A percentile compares a stretch with the other conserved stretches of the same genome.
Conservation (phyloP, 768 basidiomycete genomes). For the Hygrophorus russula region DNA sequence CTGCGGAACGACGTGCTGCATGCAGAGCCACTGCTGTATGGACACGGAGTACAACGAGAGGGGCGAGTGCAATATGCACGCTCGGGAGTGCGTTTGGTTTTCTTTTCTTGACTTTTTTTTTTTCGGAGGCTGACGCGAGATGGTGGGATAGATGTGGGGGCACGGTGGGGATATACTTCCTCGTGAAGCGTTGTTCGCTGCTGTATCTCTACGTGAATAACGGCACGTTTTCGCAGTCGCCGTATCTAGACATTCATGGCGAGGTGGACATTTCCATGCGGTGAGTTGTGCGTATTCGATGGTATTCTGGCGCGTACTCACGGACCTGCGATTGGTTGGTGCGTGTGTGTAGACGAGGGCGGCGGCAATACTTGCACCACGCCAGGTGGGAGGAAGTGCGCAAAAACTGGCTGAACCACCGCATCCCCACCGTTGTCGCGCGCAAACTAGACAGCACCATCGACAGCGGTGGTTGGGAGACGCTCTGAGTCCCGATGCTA, state of each 20-base stretch:
- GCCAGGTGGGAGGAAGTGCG: slow-evolving; percentile 87
- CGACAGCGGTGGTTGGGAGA: slow-evolving; percentile 93
- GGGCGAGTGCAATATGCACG: slow-evolving; percentile 95
- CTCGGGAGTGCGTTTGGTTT: slow-evolving; percentile 64
- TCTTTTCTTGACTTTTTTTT: slow-evolving; percentile 2
- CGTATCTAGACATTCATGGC: slow-evolving; percentile 90
- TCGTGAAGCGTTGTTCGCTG: slow-evolving; percentile 85
- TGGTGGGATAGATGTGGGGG: slow-evolving; percentile 82
- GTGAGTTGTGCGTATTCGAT: slow-evolving; percentile 30
- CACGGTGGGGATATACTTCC: slow-evolving; percentile 78
- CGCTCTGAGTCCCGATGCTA: slow-evolving; percentile 34
- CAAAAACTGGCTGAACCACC: slow-evolving; percentile 83
- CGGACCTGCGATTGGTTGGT: too few species aligned
- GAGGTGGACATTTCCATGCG: slow-evolving; percentile 90
- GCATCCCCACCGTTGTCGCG: slow-evolving; percentile 83
- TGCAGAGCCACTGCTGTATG: slow-evolving; percentile 87
- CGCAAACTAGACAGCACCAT: slow-evolving; percentile 79
- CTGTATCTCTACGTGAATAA: slow-evolving; percentile 81
- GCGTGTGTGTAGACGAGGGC: slow-evolving; percentile 52
- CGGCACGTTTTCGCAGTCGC: slow-evolving; percentile 81
- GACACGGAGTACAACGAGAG: slow-evolving; percentile 52
- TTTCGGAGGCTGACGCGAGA: slow-evolving; percentile 2
- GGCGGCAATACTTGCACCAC: slow-evolving; percentile 77
- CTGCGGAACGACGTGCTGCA: slow-evolving; percentile 80
- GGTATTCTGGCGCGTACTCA: slow-evolving; percentile 1